phyloP scores from a whole-genome alignment of 176 grass and related monocot species.

The Oryza rufipogon region DNA sequence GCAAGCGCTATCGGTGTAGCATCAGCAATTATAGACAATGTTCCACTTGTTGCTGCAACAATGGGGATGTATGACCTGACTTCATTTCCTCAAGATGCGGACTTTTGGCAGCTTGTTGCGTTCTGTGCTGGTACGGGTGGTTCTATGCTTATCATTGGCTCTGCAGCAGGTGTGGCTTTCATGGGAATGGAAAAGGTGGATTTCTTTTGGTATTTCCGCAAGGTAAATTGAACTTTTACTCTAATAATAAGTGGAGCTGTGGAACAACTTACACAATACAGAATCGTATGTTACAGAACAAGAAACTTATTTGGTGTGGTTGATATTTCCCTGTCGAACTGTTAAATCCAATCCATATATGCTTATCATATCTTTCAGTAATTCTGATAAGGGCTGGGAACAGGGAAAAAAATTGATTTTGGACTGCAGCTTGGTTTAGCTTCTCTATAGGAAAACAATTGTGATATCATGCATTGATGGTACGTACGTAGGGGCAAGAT shows the following conservation, averaged over 20 bases:
- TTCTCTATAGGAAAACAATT: not conserved
- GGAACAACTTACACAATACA: slow-evolving; percentile 4
- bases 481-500: not conserved
- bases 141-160: slow-evolving; percentile 98
- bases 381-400: slow-evolving; percentile 16
- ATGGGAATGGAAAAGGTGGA: slow-evolving; percentile 99
- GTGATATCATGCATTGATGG: not conserved
- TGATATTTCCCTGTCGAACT: slow-evolving; percentile 8
- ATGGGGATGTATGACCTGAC: slow-evolving; percentile 97
- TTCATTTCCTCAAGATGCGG: slow-evolving; percentile 87
- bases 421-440: not conserved
- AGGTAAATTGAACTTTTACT: slow-evolving; percentile 61
- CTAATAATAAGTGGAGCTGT: slow-evolving; percentile 1
- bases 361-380: slow-evolving; percentile 6
- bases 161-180: slow-evolving; percentile 93
- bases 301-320: not conserved
- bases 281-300: not conserved
- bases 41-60: slow-evolving; percentile 93
- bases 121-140: slow-evolving; percentile 96
- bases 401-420: not conserved
- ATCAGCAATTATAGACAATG: slow-evolving; percentile 94
- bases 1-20: slow-evolving; percentile 84
- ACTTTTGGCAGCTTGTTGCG: slow-evolving; percentile 94
- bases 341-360: slow-evolving; percentile 2
- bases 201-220: slow-evolving; percentile 98